A percentile compares a stretch with the other conserved stretches of the same genome.
phyloP scores from a whole-genome alignment of 164 flowering plant species.

The Annona squamosa region DNA sequence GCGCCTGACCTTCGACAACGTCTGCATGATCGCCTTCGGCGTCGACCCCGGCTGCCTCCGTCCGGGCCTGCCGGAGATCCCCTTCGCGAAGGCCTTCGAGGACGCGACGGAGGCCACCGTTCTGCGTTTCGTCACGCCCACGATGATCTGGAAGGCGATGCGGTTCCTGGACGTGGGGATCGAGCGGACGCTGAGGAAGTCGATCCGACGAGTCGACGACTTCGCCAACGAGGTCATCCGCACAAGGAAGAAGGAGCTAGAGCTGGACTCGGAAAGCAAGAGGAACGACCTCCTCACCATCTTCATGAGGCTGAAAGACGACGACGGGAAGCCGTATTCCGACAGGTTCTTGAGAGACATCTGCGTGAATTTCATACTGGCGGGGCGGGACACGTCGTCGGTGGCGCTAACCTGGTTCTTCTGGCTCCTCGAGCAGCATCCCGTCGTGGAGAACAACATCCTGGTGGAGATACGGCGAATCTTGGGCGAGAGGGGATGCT shows the following conservation, averaged over 20 bases:
- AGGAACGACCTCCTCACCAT: slow-evolving; percentile 66
- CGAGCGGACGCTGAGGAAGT: slow-evolving; percentile 46
- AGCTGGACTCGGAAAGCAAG: slow-evolving; percentile 2
- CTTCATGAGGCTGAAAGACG: slow-evolving; percentile 68
- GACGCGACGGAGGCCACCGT: slow-evolving; percentile 74
- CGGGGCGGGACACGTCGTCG: slow-evolving; percentile 92
- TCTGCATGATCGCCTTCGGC: slow-evolving; percentile 93
- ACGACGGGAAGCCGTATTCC: slow-evolving; percentile 53
- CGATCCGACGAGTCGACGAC: slow-evolving; percentile 55
- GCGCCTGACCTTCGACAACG: slow-evolving; percentile 82
- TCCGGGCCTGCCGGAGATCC: slow-evolving; percentile 59
- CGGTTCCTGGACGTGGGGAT: slow-evolving; percentile 43
- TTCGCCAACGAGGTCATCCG: slow-evolving; percentile 64
- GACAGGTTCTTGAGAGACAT: slow-evolving; percentile 76
- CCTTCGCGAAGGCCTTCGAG: slow-evolving; percentile 80
- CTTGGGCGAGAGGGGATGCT: slow-evolving; percentile 25
- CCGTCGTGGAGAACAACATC: slow-evolving; percentile 58
- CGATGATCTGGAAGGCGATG: slow-evolving; percentile 63
- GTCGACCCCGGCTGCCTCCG: slow-evolving; percentile 82
- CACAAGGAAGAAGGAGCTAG: slow-evolving; percentile 65
- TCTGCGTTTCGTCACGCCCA: slow-evolving; percentile 62
- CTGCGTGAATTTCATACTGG: slow-evolving; percentile 84
- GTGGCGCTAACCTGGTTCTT: slow-evolving; percentile 93
- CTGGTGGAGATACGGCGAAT: slow-evolving; percentile 46
- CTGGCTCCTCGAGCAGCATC: slow-evolving; percentile 61